Conservation (phyloP, 805 yeast species). For the Candida suzukii region DNA sequence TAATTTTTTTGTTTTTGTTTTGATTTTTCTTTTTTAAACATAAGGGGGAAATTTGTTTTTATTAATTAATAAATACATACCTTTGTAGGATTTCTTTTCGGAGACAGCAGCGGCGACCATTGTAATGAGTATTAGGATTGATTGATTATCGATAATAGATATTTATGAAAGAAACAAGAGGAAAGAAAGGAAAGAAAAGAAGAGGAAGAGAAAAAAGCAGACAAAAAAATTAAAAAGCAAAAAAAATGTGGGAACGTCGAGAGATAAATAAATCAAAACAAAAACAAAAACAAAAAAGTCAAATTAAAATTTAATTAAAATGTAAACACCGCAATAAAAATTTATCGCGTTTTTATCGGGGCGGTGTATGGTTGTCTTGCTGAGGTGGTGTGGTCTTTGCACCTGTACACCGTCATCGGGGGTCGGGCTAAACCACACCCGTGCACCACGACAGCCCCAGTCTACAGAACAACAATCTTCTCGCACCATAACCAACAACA, state of each 20-base stretch:
- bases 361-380: too few species aligned
- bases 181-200: not conserved
- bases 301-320: too few species aligned
- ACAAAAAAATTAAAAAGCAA: not conserved
- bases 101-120: conserved; percentile 33
- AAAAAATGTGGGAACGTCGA: not conserved
- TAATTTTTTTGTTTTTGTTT: not conserved
- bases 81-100: conserved; percentile 37
- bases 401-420: too few species aligned
- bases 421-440: too few species aligned
- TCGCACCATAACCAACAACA: too few species aligned
- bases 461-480: too few species aligned
- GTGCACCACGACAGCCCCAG: too few species aligned
- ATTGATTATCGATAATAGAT: not conserved
- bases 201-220: not conserved
- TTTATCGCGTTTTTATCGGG: too few species aligned
- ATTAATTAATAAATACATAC: conserved; percentile 27
- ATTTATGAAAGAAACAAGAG: not conserved
- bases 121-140: not conserved
- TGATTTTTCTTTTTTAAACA: not conserved
- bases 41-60: not conserved
- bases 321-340: too few species aligned
- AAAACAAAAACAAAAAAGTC: too few species aligned
- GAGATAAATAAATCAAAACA: too few species aligned
- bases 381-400: too few species aligned